Evolutionary conservation across 306 rosid species (phyloP), one percentile per base, ranked within the genome.

Genomic region (Cicer pinnatifidum): DNA sequence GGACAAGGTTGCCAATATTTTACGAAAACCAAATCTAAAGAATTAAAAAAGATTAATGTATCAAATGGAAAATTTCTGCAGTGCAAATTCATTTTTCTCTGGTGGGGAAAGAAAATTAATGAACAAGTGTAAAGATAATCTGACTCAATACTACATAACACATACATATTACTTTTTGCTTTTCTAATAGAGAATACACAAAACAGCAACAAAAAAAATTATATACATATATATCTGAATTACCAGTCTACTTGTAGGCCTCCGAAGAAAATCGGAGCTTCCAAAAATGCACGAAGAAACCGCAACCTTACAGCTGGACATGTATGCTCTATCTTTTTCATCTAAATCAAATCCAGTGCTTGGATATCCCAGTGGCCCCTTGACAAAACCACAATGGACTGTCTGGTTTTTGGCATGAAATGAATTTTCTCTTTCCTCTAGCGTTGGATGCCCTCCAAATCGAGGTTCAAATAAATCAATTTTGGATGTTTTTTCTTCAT

Each of bases 221-320:
- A 41, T 41, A 41, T 41, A 9, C 8, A 41, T 41, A 41, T 41
- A 59, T 41, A 19, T 33, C 13, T 19, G 54, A 73, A 16, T 85
- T 84, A 93, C 98, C 93, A 74, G 84, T 81, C 78, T 88, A 66
- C 91, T 88, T 45, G 97, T 72, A 78, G 97, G 98, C 88, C 97
- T 86, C 86, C 98, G 84, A 69, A 93, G 85, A 81, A 89, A 93
- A 80, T 93, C 98, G 13, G 91, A 93, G 89, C 91, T 89, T 61
- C 98, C 98, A 81, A 93, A 93, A 80, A 93, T 93, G 92, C 98
- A 93, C 11, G 98, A 93, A 72, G 97, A 93, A 65, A 93, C 96
- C 9, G 45, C 97, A 84, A 91, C 82, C 83, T 89, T 86, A 83
- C 98, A 93, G 16, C 46, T 77, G 59, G 59, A 72, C 97, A 93